Conservation (phyloP, 805 yeast genomes). For the Kodamaea leandrae region DNA sequence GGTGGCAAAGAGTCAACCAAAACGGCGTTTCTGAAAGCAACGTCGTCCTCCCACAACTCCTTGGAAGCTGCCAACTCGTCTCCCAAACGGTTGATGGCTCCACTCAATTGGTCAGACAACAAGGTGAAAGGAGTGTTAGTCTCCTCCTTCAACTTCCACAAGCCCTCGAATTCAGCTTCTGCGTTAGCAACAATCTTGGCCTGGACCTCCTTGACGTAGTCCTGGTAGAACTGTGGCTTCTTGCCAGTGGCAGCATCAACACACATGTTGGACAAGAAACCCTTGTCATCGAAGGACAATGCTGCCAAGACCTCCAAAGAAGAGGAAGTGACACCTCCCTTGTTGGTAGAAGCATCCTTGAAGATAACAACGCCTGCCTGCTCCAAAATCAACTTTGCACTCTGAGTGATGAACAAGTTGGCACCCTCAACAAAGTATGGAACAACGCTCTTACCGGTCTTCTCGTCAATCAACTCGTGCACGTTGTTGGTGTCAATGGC, state of each 20-base stretch:
- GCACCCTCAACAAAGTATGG: conserved; percentile 98
- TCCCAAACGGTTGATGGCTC: conserved; percentile 77
- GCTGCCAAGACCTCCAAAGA: conserved; percentile 95
- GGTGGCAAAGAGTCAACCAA: conserved; percentile 76
- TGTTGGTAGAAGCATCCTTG: conserved; percentile 96
- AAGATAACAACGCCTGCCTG: conserved; percentile 81
- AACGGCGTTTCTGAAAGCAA: conserved; percentile 70
- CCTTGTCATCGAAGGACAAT: conserved; percentile 81
- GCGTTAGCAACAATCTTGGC: conserved; percentile 74
- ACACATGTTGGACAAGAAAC: conserved; percentile 79
- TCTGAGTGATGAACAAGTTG: conserved; percentile 89
- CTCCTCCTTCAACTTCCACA: conserved; percentile 71
- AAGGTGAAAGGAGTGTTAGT: conserved; percentile 64
- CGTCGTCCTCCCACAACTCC: conserved; percentile 83
- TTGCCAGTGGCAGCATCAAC: conserved; percentile 50
- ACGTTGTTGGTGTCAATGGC: conserved; percentile 89
- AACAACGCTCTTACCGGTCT: conserved; percentile 71
- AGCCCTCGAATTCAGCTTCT: conserved; percentile 74
- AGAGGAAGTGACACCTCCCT: conserved; percentile 98
- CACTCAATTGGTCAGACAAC: conserved; percentile 79
- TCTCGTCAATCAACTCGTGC: conserved; percentile 61
- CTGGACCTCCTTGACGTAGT: conserved; percentile 86
- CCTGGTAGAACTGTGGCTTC: conserved; percentile 71
- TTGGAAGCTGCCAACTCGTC: conserved; percentile 80
- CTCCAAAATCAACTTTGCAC: conserved; percentile 85